Evolutionary conservation across 83 land plant species (phyloP), one percentile per base, ranked within the genome.

Genomic region (Isoetes engelmannii): DNA sequence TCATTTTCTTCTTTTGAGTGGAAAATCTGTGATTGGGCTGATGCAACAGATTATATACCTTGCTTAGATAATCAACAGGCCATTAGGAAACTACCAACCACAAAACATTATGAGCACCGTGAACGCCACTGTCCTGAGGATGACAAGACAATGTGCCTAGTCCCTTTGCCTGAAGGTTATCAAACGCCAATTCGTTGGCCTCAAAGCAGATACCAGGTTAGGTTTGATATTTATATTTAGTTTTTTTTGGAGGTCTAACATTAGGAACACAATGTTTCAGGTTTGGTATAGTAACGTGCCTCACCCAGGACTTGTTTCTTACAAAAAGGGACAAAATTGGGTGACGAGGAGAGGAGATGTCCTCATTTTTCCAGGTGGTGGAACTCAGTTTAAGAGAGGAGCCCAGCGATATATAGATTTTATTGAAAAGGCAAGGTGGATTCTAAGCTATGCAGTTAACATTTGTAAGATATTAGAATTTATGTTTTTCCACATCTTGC

Each of bases 311-410:
- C 81, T 94, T 64, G 97, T 95, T 1, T 82, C 83, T 20, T 82
- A 84, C 60, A 94, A 94, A 67, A 89, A 91, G 58, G 93, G 83
- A 63, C 99, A 94, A 69, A 90, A 94, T 55, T 94, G 99, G 99
- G 93, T 94, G 71, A 90, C 84, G 47, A 85, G 81, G 46, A 74
- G 81, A 0, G 87, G 84, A 21, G 88, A 94, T 60, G 60, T 79
- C 61, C 72, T 86, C 20, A 77, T 86, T 1, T 94, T 94, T 69
- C 99, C 99, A 7, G 99, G 99, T 4, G 98, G 99, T 53, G 99
- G 99, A 4, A 94, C 99, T 15, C 99, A 94, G 63, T 94, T 94
- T 83, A 94, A 90, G 58, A 86, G 84, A 59, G 99, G 99, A 21
- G 99, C 99, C 50, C 76, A 73, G 7, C 93, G 85, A n/a, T 94